These are phyloP conservation scores for Acacia acuminata DNA, from an alignment of 306 rosid species.

Conservation along the genomic window DNA sequence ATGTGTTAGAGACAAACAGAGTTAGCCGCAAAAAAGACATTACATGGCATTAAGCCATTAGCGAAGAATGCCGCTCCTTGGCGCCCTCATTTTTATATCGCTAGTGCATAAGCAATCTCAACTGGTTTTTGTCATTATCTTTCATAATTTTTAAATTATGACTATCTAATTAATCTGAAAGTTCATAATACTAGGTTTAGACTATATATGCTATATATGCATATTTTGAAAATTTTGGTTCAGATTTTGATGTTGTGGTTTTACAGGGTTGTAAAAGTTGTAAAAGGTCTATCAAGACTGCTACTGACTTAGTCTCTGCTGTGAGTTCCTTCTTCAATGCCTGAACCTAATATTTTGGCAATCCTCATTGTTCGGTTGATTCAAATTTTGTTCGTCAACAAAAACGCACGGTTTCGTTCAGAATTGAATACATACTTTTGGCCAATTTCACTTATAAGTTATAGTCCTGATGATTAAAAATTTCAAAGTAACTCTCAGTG, in stretches of 20 bases:
- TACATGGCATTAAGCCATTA: not conserved
- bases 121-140: too few species aligned
- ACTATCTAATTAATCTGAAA: too few species aligned
- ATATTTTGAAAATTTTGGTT: not conserved
- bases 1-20: too few species aligned
- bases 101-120: too few species aligned
- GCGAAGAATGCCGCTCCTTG: not conserved
- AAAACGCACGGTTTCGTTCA: not conserved
- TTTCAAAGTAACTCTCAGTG: not conserved
- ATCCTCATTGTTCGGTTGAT: not conserved
- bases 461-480: not conserved
- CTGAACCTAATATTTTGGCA: conserved; percentile 22
- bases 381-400: conserved; percentile 1
- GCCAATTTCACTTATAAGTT: not conserved
- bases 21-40: too few species aligned
- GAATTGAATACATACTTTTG: not conserved
- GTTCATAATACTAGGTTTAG: too few species aligned
- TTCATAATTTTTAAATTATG: too few species aligned
- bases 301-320: conserved; percentile 55
- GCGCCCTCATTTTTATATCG: not conserved
- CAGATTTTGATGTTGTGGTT: not conserved
- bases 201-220: not conserved
- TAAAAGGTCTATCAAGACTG: conserved; percentile 64
- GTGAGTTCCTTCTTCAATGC: conserved; percentile 36
- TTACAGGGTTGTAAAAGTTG: conserved; percentile 66